Evolutionary conservation across 1,284 basidiomycete genomes (phyloP), one percentile per base, ranked within the genome.

Genomic region (Psilocybe mexicana): DNA sequence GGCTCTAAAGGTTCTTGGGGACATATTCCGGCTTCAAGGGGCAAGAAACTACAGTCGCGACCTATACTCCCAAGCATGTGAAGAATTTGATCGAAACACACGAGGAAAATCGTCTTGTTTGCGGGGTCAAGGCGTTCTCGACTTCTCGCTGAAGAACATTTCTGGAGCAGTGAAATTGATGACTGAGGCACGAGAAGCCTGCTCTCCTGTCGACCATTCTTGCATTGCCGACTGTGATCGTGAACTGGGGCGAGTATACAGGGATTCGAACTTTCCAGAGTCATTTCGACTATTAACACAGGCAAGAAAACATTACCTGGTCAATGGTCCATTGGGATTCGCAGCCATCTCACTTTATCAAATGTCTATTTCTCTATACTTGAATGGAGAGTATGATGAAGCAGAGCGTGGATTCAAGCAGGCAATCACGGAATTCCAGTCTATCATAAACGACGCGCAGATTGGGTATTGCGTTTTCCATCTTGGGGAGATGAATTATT

Each of bases 381-480:
- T 25, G 2, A 12, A 6, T 2, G 24, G 24, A 40, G 7, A 51
- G 12, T 51, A 51, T 23, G 24, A 43, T 36, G 36, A 10, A 10
- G 49, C 49, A 28, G 49, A 51, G 36, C 11, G 24, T 12, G 49
- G 36, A 2, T 30, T 51, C 7, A 51, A 40, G 7, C 18, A 51
- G 10, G 49, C 49, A 26, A 38, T 40, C 14, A 35, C 40, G 36
- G 49, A 51, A 12, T 51, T 51, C 25, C 11, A 23, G 35, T 26
- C 36, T 2, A 8, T 51, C 4, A 40, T 12, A 14, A 51, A 51
- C 18, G 49, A 51, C 14, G 49, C 49, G 4, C 49, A 51, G 49
- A 51, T 51, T 33, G 49, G 49, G 8, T 51, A 42, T 18, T 51
- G 36, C n/a, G n/a, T 51, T 11, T 51, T 12, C n/a, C 49, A 51